Evolutionary conservation across 2,329 filamentous ascomycete genomes (phyloP), one percentile per base, ranked within the genome.

Genomic region (Stemphylium beticola): DNA sequence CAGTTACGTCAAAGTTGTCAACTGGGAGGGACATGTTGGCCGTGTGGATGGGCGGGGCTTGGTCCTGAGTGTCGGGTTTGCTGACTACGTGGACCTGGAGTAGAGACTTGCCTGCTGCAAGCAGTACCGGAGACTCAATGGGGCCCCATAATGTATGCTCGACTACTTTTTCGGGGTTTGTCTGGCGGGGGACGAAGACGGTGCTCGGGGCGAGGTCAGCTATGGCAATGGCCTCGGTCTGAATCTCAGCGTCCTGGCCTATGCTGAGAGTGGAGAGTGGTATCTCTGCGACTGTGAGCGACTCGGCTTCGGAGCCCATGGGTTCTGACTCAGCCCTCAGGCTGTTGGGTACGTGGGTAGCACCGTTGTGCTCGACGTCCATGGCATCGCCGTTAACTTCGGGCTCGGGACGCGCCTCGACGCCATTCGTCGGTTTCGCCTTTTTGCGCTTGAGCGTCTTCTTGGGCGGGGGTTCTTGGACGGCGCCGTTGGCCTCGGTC

Each of bases 361-460:
- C 50, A 34, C 71, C 73, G 36, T 73, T 74, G 14, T 67, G 68
- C 49, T 78, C 79, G 6, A 81, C 63, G 15, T 81, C 79, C 78
- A 81, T 81, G 49, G 72, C 74, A 57, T 82, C 77, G 53, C 78
- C 78, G 60, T 81, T 80, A 51, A 75, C 55, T 29, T 77, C 73
- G 11, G 67, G 61, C 32, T 73, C 64, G 43, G 61, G 65, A 17
- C 66, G 66, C 46, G 67, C 56, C 4, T 72, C 72, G 47, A 73
- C 57, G 57, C 72, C 72, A 45, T 74, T 74, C 1, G 66, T 47
- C 49, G 60, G 47, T 55, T 71, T 74, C n/a, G 58, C 50, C 62
- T 72, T 69, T 62, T 75, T 75, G 49, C 68, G 61, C 67, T 70
- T 74, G 50, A 68, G 61, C 45, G 64, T 62, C 58, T 72, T 74